These are phyloP conservation scores for Heimioporus sp. DNA, from an alignment of 768 basidiomycete species.

Conservation along the genomic window DNA sequence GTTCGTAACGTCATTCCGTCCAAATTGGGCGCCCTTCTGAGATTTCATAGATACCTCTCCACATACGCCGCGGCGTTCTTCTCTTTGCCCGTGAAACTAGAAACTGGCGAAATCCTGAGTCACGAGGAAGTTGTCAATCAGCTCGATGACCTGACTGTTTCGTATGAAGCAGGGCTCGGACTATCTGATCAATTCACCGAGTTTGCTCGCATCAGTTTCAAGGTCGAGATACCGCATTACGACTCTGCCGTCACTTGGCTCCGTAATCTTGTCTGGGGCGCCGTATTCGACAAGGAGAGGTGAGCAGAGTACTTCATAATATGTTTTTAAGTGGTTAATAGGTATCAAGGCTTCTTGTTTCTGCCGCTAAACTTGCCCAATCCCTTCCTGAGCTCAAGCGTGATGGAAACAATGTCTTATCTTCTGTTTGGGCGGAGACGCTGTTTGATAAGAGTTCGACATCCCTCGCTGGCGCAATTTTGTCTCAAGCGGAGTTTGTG, in stretches of 20 bases:
- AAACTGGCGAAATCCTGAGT: constrained; percentile 64
- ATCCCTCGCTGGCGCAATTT: constrained; percentile 61
- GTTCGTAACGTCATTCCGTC: constrained; percentile 34
- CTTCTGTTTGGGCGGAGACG: constrained; percentile 64
- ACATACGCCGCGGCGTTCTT: constrained; percentile 86
- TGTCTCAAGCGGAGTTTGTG: constrained; percentile 76
- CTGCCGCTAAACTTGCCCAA: constrained; percentile 85
- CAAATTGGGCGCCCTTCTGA: constrained; percentile 2
- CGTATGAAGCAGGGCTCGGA: constrained; percentile 74
- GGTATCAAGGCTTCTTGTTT: constrained; percentile 67
- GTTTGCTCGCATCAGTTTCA: constrained; percentile 69
- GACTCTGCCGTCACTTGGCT: constrained; percentile 84
- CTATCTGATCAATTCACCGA: constrained; percentile 69
- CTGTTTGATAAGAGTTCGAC: constrained; percentile 71
- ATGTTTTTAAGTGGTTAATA: constrained; percentile 1
- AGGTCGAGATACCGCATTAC: constrained; percentile 81
- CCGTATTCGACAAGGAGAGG: constrained; percentile 80
- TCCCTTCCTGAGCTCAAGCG: constrained; percentile 90
- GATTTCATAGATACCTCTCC: constrained; percentile 59
- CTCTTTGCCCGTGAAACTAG: constrained; percentile 74
- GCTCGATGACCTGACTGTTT: constrained; percentile 89
- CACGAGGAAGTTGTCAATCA: constrained; percentile 92
- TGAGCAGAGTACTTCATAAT: constrained; percentile 26
- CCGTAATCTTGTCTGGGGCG: constrained; percentile 72
- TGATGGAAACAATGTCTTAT: constrained; percentile 77